A percentile compares a stretch with the other conserved stretches of the same genome.
Evolutionary conservation across 2,329 filamentous ascomycete species (phyloP).

Genomic region (Leptosphaerulina australis): DNA sequence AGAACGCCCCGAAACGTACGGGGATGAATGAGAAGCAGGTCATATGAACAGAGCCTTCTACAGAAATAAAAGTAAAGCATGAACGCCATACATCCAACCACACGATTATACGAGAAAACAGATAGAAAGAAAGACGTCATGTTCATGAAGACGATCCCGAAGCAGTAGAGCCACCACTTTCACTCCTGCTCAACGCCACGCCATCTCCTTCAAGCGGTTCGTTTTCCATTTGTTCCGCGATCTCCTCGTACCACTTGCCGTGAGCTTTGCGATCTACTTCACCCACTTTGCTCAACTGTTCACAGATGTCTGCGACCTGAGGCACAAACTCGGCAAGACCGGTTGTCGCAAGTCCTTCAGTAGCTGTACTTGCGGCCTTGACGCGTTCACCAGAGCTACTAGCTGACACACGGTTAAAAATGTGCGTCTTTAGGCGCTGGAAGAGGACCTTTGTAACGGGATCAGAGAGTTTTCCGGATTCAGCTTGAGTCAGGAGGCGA

Average conservation of each 20-base stretch:
- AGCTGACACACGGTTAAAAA: slow-evolving; percentile 68
- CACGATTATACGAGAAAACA: too few relatives aligned
- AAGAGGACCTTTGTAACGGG: slow-evolving; percentile 71
- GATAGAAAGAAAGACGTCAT: background rate
- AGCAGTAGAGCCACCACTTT: slow-evolving; percentile 33
- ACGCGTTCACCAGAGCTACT: slow-evolving; percentile 73
- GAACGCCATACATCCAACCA: too few relatives aligned
- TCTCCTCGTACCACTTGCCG: slow-evolving; percentile 71
- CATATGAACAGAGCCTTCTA: too few relatives aligned
- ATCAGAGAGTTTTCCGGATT: slow-evolving; percentile 59
- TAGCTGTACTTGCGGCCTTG: slow-evolving; percentile 69
- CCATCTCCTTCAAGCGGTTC: slow-evolving; percentile 43
- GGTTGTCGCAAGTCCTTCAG: slow-evolving; percentile 70
- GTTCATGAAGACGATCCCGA: slow-evolving; percentile 9
- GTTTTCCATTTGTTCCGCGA: slow-evolving; percentile 61
- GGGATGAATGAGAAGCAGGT: too few relatives aligned
- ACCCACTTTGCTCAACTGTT: slow-evolving; percentile 69
- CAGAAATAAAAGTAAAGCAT: too few relatives aligned
- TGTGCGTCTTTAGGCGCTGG: slow-evolving; percentile 69
- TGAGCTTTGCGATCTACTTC: slow-evolving; percentile 72
- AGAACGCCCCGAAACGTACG: too few relatives aligned
- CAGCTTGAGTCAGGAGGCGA: slow-evolving; percentile 61
- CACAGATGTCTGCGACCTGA: slow-evolving; percentile 71
- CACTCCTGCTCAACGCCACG: slow-evolving; percentile 34
- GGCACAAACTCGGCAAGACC: slow-evolving; percentile 77